phyloP scores from a whole-genome alignment of 108 stramenopile genomes.

The Skeletonema costatum region DNA sequence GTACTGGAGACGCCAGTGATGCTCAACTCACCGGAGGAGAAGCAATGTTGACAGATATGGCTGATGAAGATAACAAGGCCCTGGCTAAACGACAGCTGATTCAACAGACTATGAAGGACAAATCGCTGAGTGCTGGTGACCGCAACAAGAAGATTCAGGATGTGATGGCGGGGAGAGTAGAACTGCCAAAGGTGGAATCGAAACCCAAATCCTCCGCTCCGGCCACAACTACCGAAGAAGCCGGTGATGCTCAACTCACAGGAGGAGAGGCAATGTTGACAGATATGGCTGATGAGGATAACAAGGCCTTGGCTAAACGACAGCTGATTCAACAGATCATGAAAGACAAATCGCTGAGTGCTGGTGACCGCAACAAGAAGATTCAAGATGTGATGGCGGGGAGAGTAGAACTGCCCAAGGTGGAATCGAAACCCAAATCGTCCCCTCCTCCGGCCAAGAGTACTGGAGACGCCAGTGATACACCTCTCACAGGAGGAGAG shows the following conservation, averaged over 20 bases:
- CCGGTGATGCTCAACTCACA: neutral
- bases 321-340: constrained; percentile 22
- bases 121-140: constrained; percentile 9
- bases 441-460: too few species aligned
- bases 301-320: constrained; percentile 21
- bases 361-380: constrained; percentile 16
- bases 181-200: neutral
- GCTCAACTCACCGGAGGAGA: constrained; percentile 2
- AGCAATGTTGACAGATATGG: constrained; percentile 1
- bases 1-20: neutral
- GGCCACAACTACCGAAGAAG: neutral
- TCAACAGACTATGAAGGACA: constrained; percentile 18
- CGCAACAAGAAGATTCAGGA: constrained; percentile 28
- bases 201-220: neutral
- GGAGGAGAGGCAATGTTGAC: neutral
- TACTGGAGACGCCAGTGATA: neutral
- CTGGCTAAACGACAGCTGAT: constrained; percentile 29
- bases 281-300: constrained; percentile 26
- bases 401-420: neutral
- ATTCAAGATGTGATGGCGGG: constrained; percentile 30
- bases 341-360: constrained; percentile 20
- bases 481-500: neutral
- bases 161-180: constrained; percentile 12
- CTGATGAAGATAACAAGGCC: constrained; percentile 23
- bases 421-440: neutral